Evolutionary conservation across 78 protist species (phyloP).

Genomic region (Dictyostelium brefeldianum): DNA sequence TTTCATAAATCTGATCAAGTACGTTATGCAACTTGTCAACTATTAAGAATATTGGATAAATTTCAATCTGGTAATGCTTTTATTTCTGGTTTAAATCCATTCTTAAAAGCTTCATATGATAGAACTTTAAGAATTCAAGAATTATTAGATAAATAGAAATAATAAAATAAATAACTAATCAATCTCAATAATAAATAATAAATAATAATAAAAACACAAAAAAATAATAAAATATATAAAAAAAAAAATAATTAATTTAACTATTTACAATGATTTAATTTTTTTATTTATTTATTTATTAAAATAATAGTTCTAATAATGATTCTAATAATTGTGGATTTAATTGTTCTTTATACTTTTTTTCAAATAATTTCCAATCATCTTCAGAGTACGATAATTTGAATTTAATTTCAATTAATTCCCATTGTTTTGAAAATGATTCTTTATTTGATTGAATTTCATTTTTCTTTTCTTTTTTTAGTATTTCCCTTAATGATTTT

Average conservation of each 20-base stretch:
- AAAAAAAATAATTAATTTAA: not conserved
- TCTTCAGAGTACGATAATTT: not conserved
- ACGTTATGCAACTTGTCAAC: conserved; percentile 78
- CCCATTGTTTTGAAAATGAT: not conserved
- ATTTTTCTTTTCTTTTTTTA: not conserved
- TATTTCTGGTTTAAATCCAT: conserved; percentile 73
- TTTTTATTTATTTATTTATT: not conserved
- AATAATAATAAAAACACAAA: not conserved
- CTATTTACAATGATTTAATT: not conserved
- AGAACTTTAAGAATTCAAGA: conserved; percentile 51
- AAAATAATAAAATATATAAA: not conserved
- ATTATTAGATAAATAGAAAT: not conserved
- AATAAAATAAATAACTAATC: not conserved
- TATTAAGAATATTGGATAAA: conserved; percentile 79
- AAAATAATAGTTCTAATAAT: conserved; percentile 2
- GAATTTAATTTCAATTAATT: not conserved
- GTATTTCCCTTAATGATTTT: not conserved
- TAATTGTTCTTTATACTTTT: conserved; percentile 4
- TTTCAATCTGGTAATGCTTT: conserved; percentile 79
- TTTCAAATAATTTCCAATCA: conserved; percentile 17
- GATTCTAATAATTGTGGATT: not conserved
- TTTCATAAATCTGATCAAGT: conserved; percentile 85
- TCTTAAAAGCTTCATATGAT: conserved; percentile 63
- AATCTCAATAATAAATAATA: not conserved
- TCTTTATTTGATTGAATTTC: not conserved